Base-by-base conservation (phyloP, 345 rosid species). In the Melaleuca alternifolia region DNA sequence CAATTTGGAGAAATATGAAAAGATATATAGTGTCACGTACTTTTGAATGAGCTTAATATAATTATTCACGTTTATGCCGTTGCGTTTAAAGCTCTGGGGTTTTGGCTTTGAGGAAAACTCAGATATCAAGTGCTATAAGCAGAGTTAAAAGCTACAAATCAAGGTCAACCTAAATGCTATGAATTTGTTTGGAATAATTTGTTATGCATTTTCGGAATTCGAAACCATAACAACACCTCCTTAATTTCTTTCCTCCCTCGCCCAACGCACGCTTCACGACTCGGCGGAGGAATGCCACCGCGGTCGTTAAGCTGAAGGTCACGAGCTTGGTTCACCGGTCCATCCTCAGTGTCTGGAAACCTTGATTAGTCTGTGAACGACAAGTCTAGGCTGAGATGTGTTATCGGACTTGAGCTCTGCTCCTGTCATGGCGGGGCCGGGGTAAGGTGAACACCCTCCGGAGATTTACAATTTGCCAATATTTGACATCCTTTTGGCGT, bases 341-440 rank as follows among this genome's bases (percentile, higher is more conserved):
- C 21, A 62, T 62, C 76, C 76, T 62, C 6, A 28, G 4, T 62
- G 10, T 15, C 44, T 14, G 37, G 76, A 30, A 3, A 62, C 21
- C 11, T 14, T 54, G 57, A 10, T 51, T 59, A 11, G 33, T 59
- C 11, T 59, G 65, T 7, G 14, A 59, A 28, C 65, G 61, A 59
- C 33, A 33, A n/a, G 15, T 59, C 65, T 11, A 26, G n/a, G 33
- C 28, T 15, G 5, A 12, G 33, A 59, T 59, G 24, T 26, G 12
- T n/a, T 15, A 26, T 59, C 1, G 15, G 0, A 26, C 16, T n/a
- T 26, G 33, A 28, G 16, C 33, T 56, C 4, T n/a, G 0, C 28
- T 56, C 28, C 33, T 0, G 13, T 59, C 65, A 12, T 59, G 62
- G 30, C 3, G 6, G 65, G 65, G 33, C 65, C 11, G 2, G 33